These are phyloP conservation scores for Emydomyces testavorans DNA, from an alignment of 2,329 filamentous ascomycete species.

Conservation along the genomic window DNA sequence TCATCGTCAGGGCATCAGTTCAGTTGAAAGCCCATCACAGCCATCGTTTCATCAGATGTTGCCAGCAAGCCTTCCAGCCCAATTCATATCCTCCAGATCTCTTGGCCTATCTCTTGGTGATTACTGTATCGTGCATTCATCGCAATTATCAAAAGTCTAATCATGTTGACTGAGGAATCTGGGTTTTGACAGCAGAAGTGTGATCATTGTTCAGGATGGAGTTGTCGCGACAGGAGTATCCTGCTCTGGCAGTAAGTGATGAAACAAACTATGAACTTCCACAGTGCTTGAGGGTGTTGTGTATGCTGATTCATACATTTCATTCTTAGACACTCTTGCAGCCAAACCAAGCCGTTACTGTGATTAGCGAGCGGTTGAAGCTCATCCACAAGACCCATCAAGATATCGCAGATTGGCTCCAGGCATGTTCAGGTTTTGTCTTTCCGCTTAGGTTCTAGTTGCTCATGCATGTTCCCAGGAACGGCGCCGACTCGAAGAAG, in stretches of 20 bases:
- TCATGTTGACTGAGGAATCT: background rate
- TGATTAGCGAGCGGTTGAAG: slow-evolving; percentile 77
- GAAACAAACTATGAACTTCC: background rate
- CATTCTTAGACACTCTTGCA: slow-evolving; percentile 58
- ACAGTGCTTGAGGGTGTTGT: background rate
- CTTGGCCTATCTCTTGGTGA: too few species aligned
- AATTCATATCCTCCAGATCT: too few species aligned
- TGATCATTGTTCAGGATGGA: slow-evolving; percentile 44
- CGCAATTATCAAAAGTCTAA: background rate
- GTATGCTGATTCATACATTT: background rate
- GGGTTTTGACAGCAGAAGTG: background rate
- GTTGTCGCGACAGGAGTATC: slow-evolving; percentile 79
- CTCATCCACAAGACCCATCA: slow-evolving; percentile 74
- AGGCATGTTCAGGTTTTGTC: slow-evolving; percentile 48
- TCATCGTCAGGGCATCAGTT: too few species aligned
- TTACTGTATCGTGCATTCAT: too few species aligned
- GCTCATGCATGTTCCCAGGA: slow-evolving; percentile 48
- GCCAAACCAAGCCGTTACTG: slow-evolving; percentile 66
- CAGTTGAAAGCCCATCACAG: too few species aligned
- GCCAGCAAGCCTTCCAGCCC: too few species aligned
- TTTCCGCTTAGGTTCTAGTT: background rate
- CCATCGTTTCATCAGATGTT: too few species aligned
- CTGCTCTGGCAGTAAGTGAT: slow-evolving; percentile 73
- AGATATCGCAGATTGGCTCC: slow-evolving; percentile 93
- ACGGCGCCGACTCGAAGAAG: slow-evolving; percentile 80